Evolutionary conservation across 371 early-diverging fungal genomes (phyloP).

Genomic region (Rhizopus delemar): DNA sequence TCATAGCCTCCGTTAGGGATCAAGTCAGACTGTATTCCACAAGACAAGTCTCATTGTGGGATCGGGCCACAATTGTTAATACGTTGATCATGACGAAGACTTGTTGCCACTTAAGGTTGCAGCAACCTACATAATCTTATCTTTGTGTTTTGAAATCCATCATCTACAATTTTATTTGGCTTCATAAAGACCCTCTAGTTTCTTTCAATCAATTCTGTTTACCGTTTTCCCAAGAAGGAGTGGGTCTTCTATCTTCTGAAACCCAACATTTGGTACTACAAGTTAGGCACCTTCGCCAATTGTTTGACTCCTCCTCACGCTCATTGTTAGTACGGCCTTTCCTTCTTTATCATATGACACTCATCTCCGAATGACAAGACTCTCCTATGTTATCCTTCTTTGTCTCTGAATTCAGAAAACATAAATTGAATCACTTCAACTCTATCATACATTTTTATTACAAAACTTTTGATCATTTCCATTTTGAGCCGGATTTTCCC

Average conservation of each 20-base stretch:
- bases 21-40: neutral
- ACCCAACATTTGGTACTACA: slow-evolving; percentile 5
- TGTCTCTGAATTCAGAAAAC: neutral
- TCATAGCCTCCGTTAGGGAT: neutral
- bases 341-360: neutral
- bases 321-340: neutral
- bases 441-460: neutral
- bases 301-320: neutral
- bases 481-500: neutral
- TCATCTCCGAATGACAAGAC: neutral
- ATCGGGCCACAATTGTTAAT: neutral
- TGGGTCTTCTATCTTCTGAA: neutral
- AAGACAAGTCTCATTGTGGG: neutral
- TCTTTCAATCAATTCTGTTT: neutral
- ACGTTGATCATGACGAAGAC: neutral
- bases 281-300: neutral
- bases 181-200: neutral
- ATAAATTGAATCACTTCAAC: neutral
- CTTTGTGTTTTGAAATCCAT: neutral
- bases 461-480: neutral
- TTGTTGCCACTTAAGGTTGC: neutral
- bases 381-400: neutral
- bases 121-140: neutral
- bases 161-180: slow-evolving; percentile 8
- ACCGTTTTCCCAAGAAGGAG: neutral